Evolutionary conservation across 2,329 filamentous ascomycete species (phyloP), one percentile per base, ranked within the genome.

Genomic region (Cercospora beticola): DNA sequence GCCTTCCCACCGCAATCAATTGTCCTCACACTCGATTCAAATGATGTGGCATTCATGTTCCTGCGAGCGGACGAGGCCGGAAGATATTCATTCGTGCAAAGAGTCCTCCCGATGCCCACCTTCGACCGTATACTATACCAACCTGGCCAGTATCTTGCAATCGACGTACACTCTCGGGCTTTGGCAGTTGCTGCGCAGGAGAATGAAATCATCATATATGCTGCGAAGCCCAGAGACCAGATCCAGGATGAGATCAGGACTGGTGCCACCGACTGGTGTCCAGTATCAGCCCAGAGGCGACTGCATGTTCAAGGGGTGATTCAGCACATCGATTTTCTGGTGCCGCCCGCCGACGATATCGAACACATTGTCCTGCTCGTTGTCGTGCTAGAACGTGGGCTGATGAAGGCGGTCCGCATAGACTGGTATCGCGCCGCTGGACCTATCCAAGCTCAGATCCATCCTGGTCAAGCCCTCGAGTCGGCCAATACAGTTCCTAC

Each of bases 301-400:
- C 68, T 81, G 30, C 66, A 75, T 9, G 82, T 93, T 7, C 86
- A 89, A 7, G 93, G 92, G 0, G 84, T 89, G n/a, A 92, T 98
- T 65, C 85, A 94, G 74, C 91, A 92, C 73, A 89, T 97, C 84
- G 91, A 93, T 23, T 99, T 98, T 72, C 84, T 99, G 2, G 88
- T 91, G 68, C 92, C 93, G 7, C 84, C 85, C 9, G 80, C 86
- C 0, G 85, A 88, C 64, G 89, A 94, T 54, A 85, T 88, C 9
- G 84, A 89, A 64, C 89, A 89, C 73, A 87, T 96, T 54, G 89
- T 96, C n/a, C 84, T 98, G 3, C 82, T 97, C 10, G 81, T 97
- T 23, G 78, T 90, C 21, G 79, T 88, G 21, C 75, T 79, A 3
- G 76, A 81, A 33, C 70, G 81, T 28, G 79, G 82, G 2, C 78